Base-by-base conservation (phyloP, 148 eudicot genomes). In the Gaultheria prostrata region DNA sequence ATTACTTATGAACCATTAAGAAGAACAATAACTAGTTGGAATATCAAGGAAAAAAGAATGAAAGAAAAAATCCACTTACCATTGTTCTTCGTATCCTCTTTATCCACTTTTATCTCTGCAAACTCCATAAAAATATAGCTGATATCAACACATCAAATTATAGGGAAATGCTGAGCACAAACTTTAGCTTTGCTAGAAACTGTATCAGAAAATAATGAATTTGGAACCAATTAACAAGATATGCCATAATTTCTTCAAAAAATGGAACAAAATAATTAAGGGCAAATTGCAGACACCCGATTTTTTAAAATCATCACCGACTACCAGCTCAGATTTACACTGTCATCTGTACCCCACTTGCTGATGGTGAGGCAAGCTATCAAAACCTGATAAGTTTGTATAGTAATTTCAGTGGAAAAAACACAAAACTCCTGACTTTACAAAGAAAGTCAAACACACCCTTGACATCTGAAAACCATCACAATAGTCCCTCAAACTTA, bases 71-170 rank as follows among this genome's bases (percentile, higher is more conserved):
- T 14, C 76, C 61, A 48, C 83, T 81, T 90, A 94, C 99, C 97
- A 81, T 85, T 93, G 86, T 46, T 90, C 89, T 93, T 93, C 39
- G 85, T 78, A n/a, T 97, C 98, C 83, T 97, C 99, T 88, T 97
- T 93, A 82, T 97, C 99, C 88, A 86, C 91, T 87, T 93, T 93
- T 76, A 87, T 90, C 85, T 97, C 99, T 97, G 93, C 83, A 91
- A 82, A 85, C 28, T 85, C 80, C 57, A 85, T 67, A 82, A 61
- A 28, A 49, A 69, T 78, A 80, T 49, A 51, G 51, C 70, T 15
- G 24, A 63, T 18, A 56, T n/a, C 67, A 71, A 81, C 24, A 83
- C 3, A 32, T 48, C n/a, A 50, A 77, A 51, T 76, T 61, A 28
- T 32, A 76, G 53, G 49, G 67, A 48, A 71, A 76, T 81, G 30